A percentile compares a stretch with the other conserved stretches of the same genome.
Conservation (phyloP, 2,329 filamentous ascomycete species). For the Pyrenochaeta sp. region DNA sequence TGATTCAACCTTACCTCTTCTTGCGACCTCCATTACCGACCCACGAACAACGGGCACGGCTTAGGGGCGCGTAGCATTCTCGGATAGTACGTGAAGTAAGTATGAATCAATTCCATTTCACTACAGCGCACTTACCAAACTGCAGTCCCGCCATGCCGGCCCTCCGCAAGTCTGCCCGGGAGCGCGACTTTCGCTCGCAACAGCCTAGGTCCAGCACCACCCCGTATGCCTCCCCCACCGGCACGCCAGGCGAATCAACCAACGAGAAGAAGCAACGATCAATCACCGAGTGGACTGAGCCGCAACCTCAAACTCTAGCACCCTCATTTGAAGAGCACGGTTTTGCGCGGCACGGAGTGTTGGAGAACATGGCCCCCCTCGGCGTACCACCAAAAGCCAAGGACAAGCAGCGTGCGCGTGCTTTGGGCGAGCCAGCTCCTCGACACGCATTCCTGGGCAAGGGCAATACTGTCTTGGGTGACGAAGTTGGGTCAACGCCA, state of each 20-base stretch:
- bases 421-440: constrained; percentile 46
- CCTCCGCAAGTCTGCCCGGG: constrained; percentile 47
- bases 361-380: constrained; percentile 84
- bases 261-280: constrained; percentile 49
- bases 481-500: constrained; percentile 56
- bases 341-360: constrained; percentile 75
- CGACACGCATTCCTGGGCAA: constrained; percentile 55
- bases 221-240: constrained; percentile 42
- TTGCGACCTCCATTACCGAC: constrained; percentile 34
- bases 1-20: constrained; percentile 24
- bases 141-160: constrained; percentile 49
- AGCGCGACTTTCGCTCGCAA: constrained; percentile 33
- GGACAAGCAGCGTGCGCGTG: constrained; percentile 64
- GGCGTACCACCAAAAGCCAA: constrained; percentile 73
- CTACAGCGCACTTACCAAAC: constrained; percentile 42
- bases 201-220: constrained; percentile 46
- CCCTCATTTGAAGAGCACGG: constrained; percentile 82
- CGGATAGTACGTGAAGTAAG: constrained; percentile 45
- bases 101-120: constrained; percentile 19
- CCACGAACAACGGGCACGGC: constrained; percentile 39
- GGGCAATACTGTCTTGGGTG: constrained; percentile 46
- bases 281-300: constrained; percentile 65
- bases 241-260: constrained; percentile 37
- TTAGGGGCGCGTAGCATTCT: constrained; percentile 33
- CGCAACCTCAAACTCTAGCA: constrained; percentile 60